These are phyloP conservation scores for Telfairia occidentalis DNA, from an alignment of 331 rosid species.

Conservation along the genomic window DNA sequence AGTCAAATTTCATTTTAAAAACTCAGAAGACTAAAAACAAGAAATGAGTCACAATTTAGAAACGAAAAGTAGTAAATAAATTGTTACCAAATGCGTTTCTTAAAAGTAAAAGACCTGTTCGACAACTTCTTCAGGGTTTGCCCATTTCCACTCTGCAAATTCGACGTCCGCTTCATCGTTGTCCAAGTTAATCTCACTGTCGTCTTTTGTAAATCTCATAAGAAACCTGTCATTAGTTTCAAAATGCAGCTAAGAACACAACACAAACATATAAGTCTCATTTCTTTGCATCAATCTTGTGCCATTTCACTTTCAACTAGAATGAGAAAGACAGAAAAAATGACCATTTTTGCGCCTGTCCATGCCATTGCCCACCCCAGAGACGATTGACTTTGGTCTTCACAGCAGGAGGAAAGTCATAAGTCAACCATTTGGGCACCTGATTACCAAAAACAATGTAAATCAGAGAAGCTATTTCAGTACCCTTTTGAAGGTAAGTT, in stretches of 20 bases:
- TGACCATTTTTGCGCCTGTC: conserved; percentile 95
- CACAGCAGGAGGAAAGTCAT: conserved; percentile 94
- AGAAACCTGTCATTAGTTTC: conserved; percentile 50
- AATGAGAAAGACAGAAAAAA: conserved; percentile 6
- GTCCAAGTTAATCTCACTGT: conserved; percentile 69
- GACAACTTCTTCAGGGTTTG: conserved; percentile 72
- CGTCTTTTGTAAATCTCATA: conserved; percentile 65
- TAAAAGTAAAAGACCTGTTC: conserved; percentile 50
- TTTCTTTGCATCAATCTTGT: too few species aligned
- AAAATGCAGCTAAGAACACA: not conserved
- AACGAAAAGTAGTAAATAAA: not conserved
- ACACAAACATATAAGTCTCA: too few species aligned
- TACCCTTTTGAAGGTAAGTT: not conserved
- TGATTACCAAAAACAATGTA: conserved; percentile 23
- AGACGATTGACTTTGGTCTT: conserved; percentile 89
- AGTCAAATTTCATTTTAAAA: not conserved
- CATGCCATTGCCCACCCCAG: conserved; percentile 99
- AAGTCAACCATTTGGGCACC: conserved; percentile 88
- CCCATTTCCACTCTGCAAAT: conserved; percentile 98
- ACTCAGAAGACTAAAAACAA: not conserved
- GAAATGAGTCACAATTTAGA: not conserved
- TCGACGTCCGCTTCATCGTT: conserved; percentile 83
- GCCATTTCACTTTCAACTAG: too few species aligned
- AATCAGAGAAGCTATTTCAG: not conserved
- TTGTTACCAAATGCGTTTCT: not conserved